Conservation (phyloP, 139 green algal genomes). For the Marvania coccoides region DNA sequence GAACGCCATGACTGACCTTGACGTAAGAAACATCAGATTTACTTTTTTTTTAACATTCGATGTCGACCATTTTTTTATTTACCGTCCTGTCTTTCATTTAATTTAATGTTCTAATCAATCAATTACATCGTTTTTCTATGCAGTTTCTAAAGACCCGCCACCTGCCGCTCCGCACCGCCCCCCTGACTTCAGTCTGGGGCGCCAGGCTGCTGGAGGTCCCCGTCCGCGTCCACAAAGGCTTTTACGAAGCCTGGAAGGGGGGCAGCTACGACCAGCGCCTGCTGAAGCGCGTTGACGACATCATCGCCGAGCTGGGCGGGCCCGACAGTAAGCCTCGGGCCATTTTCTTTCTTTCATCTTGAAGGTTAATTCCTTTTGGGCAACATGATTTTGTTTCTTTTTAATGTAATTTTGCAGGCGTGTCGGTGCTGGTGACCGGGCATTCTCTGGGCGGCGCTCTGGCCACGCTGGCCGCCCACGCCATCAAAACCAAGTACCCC, state of each 20-base stretch:
- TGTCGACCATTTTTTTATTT: no score
- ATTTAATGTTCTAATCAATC: no score
- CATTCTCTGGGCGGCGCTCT: constrained; percentile 40
- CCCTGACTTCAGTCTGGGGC: neutral
- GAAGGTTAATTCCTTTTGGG: no score
- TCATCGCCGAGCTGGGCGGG: neutral
- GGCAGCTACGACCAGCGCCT: neutral
- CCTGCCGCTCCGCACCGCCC: neutral
- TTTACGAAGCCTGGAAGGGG: constrained; percentile 1
- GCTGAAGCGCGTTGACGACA: neutral
- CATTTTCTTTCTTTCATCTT: constrained; percentile 5
- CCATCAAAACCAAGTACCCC: neutral
- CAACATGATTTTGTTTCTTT: no score
- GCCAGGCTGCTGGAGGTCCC: neutral
- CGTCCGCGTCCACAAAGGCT: constrained; percentile 34
- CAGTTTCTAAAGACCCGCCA: constrained; percentile 1
- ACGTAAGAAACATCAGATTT: no score
- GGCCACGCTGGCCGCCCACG: constrained; percentile 29
- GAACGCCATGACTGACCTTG: constrained; percentile 39
- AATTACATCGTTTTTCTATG: no score
- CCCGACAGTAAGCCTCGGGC: neutral
- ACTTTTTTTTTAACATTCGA: no score
- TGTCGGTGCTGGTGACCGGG: no score
- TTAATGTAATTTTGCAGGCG: no score
- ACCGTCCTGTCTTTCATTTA: no score